These are phyloP conservation scores for Celoporthe dispersa DNA, from an alignment of 2,329 filamentous ascomycete species.

Conservation along the genomic window DNA sequence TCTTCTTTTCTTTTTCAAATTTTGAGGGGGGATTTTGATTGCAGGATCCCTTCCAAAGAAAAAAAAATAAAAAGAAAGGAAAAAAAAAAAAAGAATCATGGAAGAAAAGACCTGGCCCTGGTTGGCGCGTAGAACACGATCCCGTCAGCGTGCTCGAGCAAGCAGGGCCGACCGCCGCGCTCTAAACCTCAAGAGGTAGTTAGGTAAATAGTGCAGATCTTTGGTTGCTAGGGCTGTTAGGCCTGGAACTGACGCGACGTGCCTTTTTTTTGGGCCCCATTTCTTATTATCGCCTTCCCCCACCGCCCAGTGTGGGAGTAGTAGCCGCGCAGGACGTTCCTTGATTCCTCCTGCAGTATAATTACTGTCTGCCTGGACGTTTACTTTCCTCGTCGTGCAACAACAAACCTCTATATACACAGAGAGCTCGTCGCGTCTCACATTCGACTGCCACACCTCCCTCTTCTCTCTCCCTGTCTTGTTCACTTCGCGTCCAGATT, in stretches of 20 bases:
- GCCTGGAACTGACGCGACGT: constrained; percentile 24
- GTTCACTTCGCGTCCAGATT: background rate
- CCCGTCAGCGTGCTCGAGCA: background rate
- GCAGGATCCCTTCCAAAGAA: too few relatives aligned
- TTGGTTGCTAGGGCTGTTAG: constrained; percentile 6
- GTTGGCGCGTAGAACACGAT: background rate
- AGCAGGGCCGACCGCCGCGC: constrained; percentile 2
- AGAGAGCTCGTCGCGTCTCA: background rate
- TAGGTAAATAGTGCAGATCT: constrained; percentile 26
- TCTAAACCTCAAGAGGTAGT: constrained; percentile 21
- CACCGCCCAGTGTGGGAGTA: background rate
- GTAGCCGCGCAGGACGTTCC: constrained; percentile 2
- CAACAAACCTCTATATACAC: constrained; percentile 8
- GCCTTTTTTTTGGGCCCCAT: background rate
- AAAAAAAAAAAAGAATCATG: background rate
- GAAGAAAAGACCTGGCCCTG: background rate
- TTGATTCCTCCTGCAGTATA: constrained; percentile 5
- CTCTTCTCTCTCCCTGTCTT: background rate
- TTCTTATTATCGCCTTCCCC: constrained; percentile 2
- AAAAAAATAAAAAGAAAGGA: background rate
- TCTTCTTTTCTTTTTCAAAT: background rate
- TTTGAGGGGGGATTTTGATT: too few relatives aligned
- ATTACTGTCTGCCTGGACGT: background rate
- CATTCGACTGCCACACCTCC: background rate
- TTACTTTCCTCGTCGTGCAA: background rate